phyloP scores from a whole-genome alignment of 1,139 yeast genomes.

The Geotrichum aggregatum region DNA sequence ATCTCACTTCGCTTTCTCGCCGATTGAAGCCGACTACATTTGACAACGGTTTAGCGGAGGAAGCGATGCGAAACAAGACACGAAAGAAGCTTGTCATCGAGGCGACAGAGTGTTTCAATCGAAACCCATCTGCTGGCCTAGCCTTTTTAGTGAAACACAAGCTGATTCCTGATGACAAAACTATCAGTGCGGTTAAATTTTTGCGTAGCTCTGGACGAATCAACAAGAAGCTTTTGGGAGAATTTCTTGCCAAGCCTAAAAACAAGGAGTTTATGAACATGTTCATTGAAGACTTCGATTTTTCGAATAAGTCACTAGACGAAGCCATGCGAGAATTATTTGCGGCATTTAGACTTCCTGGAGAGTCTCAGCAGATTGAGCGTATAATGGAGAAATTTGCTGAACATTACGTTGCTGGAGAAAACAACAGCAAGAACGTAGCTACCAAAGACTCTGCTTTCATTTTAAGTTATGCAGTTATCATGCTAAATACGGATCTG shows the following conservation, averaged over 20 bases:
- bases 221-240: constrained; percentile 85
- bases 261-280: constrained; percentile 57
- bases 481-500: constrained; percentile 87
- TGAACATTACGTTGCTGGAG: constrained; percentile 55
- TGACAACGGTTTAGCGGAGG: constrained; percentile 22
- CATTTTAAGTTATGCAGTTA: constrained; percentile 84
- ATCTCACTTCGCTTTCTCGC: constrained; percentile 59
- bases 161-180: constrained; percentile 56
- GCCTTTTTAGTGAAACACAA: constrained; percentile 56
- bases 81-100: constrained; percentile 67
- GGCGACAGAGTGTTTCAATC: constrained; percentile 71
- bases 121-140: constrained; percentile 73
- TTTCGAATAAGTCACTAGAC: constrained; percentile 74
- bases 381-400: constrained; percentile 85
- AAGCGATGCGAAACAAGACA: constrained; percentile 43
- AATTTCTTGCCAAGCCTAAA: constrained; percentile 70
- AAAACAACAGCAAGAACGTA: constrained; percentile 13
- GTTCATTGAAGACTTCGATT: constrained; percentile 71
- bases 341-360: constrained; percentile 89
- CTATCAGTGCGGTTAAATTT: constrained; percentile 66
- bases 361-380: constrained; percentile 95
- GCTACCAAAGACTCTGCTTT: constrained; percentile 75
- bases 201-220: constrained; percentile 73
- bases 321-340: constrained; percentile 83
- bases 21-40: constrained; percentile 39